Evolutionary conservation across 2,329 filamentous ascomycete species (phyloP).

Genomic region (Trichoderma harzianum): DNA sequence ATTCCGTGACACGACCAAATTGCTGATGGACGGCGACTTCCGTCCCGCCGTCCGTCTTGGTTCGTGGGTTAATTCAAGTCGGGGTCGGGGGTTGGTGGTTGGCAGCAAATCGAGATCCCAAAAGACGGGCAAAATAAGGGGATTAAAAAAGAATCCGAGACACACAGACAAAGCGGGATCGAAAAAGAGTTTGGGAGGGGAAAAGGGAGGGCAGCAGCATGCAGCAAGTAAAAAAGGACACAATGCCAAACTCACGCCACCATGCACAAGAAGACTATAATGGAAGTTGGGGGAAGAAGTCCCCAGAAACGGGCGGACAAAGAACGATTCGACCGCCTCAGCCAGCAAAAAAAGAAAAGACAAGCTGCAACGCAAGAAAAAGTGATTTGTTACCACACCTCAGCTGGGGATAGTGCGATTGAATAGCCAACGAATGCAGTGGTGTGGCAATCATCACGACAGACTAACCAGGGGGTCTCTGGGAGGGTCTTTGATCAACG

Average conservation of each 20-base stretch:
- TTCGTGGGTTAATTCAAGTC: background rate
- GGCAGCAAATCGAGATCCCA: background rate
- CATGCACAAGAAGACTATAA: background rate
- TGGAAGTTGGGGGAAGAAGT: background rate
- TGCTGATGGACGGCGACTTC: background rate
- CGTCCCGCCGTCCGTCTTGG: background rate
- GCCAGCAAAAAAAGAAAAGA: no score
- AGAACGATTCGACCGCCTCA: background rate
- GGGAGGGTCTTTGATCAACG: background rate
- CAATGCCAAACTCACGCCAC: background rate
- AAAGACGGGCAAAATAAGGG: background rate
- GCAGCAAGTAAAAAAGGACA: background rate
- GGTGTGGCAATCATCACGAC: conserved; percentile 9
- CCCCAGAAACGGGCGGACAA: background rate
- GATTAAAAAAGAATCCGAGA: background rate
- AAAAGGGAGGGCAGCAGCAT: background rate
- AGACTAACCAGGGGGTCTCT: background rate
- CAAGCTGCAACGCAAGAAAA: background rate
- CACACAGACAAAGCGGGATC: background rate
- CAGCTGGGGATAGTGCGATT: background rate
- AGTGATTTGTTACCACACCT: background rate
- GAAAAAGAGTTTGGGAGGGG: background rate
- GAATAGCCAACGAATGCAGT: background rate
- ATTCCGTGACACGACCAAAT: background rate
- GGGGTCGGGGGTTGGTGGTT: no score